A percentile compares a stretch with the other conserved stretches of the same genome.
These are phyloP conservation scores for Pyrenochaeta sp. DNA, from an alignment of 2,329 filamentous ascomycete genomes.

Conservation along the genomic window DNA sequence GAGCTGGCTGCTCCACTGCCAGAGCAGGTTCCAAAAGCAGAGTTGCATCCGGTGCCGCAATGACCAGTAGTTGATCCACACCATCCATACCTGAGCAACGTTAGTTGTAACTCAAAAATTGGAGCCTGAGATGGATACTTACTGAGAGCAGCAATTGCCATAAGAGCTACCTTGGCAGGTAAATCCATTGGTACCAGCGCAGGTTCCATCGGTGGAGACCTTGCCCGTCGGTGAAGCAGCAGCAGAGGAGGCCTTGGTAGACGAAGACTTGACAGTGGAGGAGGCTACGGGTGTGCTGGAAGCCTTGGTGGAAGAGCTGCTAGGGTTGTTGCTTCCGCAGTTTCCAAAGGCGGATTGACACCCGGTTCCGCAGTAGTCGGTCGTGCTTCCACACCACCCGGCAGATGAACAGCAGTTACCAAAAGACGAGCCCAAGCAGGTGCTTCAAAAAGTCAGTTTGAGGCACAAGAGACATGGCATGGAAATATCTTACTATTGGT, in stretches of 20 bases:
- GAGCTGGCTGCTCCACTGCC: slow-evolving; percentile 3
- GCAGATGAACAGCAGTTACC: slow-evolving; percentile 54
- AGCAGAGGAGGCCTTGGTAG: too few relatives aligned
- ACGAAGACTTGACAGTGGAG: slow-evolving; percentile 5
- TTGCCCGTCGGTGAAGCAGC: slow-evolving; percentile 14
- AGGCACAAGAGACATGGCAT: too few relatives aligned
- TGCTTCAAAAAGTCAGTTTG: slow-evolving; percentile 27
- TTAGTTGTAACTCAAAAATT: too few relatives aligned
- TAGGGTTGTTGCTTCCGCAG: slow-evolving; percentile 21
- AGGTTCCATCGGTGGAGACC: slow-evolving; percentile 32
- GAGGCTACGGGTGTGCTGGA: slow-evolving; percentile 1
- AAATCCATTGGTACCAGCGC: slow-evolving; percentile 24
- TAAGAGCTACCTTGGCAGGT: slow-evolving; percentile 54
- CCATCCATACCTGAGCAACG: too few relatives aligned
- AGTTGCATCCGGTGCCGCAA: slow-evolving; percentile 44
- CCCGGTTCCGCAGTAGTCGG: slow-evolving; percentile 37
- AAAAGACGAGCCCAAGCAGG: slow-evolving; percentile 51
- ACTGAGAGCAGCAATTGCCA: slow-evolving; percentile 56
- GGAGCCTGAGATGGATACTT: too few relatives aligned
- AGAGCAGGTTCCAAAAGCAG: slow-evolving; percentile 41
- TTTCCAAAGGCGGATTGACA: slow-evolving; percentile 40
- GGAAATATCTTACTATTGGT: slow-evolving; percentile 33
- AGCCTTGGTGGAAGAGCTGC: slow-evolving; percentile 2
- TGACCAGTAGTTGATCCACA: slow-evolving; percentile 45
- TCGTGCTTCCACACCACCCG: slow-evolving; percentile 38